Evolutionary conservation across 768 basidiomycete species (phyloP).

Genomic region (Xerocomus spinulosus): DNA sequence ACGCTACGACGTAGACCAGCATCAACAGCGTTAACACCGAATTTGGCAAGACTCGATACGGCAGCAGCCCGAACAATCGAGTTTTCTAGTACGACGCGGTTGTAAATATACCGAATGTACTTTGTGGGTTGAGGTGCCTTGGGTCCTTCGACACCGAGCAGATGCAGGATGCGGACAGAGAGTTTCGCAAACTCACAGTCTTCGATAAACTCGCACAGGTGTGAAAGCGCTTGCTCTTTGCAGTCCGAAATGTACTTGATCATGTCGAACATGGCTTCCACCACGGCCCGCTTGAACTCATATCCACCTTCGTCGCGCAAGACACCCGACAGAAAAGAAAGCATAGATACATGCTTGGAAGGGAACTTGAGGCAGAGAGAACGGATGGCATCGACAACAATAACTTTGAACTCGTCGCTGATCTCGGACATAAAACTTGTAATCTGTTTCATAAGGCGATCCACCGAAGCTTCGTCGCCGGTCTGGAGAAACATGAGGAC

Average conservation of each 20-base stretch:
- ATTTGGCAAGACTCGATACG: conserved; percentile 91
- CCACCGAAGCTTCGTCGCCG: conserved; percentile 97
- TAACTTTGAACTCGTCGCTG: conserved; percentile 99
- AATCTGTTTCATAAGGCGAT: conserved; percentile 98
- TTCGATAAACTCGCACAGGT: conserved; percentile 99
- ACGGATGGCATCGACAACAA: conserved; percentile 97
- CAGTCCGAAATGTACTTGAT: conserved; percentile 95
- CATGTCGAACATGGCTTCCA: conserved; percentile 99
- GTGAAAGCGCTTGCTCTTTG: conserved; percentile 96
- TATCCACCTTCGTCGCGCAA: conserved; percentile 98
- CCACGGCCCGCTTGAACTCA: conserved; percentile 98
- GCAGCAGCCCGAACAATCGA: conserved; percentile 97
- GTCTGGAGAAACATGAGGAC: conserved; percentile 53
- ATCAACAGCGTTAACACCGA: conserved; percentile 87
- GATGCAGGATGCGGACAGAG: conserved; percentile 91
- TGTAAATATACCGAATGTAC: conserved; percentile 99
- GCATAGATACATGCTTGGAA: conserved; percentile 93
- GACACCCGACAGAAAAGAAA: conserved; percentile 93
- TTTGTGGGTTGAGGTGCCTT: conserved; percentile 95
- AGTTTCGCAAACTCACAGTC: conserved; percentile 99
- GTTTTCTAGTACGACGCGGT: conserved; percentile 97
- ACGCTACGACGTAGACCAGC: conserved; percentile 77
- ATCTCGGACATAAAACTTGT: conserved; percentile 99
- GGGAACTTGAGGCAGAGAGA: conserved; percentile 99
- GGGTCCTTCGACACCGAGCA: conserved; percentile 94